Evolutionary conservation across 129 eudicot genomes (phyloP).

Genomic region (Cynara cardunculus): DNA sequence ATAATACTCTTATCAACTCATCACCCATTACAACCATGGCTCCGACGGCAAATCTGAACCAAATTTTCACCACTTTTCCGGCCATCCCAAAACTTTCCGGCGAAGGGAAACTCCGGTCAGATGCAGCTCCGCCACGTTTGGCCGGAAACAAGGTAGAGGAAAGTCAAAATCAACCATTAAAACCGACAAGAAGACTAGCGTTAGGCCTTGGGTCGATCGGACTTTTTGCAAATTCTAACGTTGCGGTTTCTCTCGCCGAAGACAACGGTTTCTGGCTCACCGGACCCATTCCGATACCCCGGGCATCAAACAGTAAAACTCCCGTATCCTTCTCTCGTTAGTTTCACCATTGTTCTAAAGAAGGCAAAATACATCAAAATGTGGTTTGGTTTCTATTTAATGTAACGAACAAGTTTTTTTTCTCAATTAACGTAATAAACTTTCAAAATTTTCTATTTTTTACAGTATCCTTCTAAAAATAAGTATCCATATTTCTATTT

Average conservation of each 20-base stretch:
- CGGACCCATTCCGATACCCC: slow-evolving; percentile 58
- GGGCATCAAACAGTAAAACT: slow-evolving; percentile 47
- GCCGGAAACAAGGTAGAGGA: slow-evolving; percentile 36
- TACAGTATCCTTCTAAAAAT: too few species aligned
- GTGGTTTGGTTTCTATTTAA: neutral
- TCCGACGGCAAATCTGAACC: slow-evolving; percentile 42
- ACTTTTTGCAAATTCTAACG: slow-evolving; percentile 39
- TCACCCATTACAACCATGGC: slow-evolving; percentile 36
- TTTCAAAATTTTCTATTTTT: neutral
- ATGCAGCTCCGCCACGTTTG: slow-evolving; percentile 9
- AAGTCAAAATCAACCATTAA: slow-evolving; percentile 24
- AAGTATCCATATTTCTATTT: too few species aligned
- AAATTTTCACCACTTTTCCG: slow-evolving; percentile 41
- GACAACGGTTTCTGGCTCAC: slow-evolving; percentile 67
- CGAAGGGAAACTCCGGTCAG: slow-evolving; percentile 11
- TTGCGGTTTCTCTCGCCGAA: slow-evolving; percentile 53
- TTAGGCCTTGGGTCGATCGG: slow-evolving; percentile 69
- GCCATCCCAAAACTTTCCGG: slow-evolving; percentile 41
- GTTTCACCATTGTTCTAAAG: neutral
- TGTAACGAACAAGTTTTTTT: neutral
- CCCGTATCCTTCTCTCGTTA: neutral
- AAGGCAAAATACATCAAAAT: neutral
- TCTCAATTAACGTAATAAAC: neutral
- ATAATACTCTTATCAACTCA: slow-evolving; percentile 18
- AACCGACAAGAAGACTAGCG: slow-evolving; percentile 59